A percentile compares a stretch with the other conserved stretches of the same genome.
These are phyloP conservation scores for Beauveria sp. DNA, from an alignment of 2,329 filamentous ascomycete species.

Conservation along the genomic window DNA sequence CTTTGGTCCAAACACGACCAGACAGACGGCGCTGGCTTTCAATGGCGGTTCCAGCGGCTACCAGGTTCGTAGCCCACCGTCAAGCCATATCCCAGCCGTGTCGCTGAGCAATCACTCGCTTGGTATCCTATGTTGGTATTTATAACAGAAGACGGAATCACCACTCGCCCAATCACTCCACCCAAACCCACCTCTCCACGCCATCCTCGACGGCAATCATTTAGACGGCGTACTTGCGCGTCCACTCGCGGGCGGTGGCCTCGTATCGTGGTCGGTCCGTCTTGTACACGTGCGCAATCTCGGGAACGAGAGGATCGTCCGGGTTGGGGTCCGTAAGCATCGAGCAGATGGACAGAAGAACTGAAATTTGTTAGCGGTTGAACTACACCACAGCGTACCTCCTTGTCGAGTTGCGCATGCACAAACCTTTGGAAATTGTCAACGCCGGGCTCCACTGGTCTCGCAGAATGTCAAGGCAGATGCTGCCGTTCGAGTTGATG, in stretches of 20 bases:
- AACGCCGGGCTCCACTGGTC: slow-evolving; percentile 99
- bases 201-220: slow-evolving; percentile 13
- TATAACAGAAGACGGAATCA: slow-evolving; percentile 9
- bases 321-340: slow-evolving; percentile 99
- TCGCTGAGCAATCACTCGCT: slow-evolving; percentile 11
- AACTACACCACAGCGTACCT: background rate
- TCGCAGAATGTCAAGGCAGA: slow-evolving; percentile 95
- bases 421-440: slow-evolving; percentile 93
- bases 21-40: background rate
- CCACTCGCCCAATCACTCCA: background rate
- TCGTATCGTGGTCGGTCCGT: slow-evolving; percentile 94
- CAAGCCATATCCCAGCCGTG: slow-evolving; percentile 10
- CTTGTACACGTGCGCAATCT: slow-evolving; percentile 99
- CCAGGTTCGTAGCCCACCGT: background rate
- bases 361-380: slow-evolving; percentile 35
- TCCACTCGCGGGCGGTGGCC: slow-evolving; percentile 95
- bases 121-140: slow-evolving; percentile 11
- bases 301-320: slow-evolving; percentile 94
- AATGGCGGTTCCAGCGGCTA: background rate
- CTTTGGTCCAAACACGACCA: background rate
- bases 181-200: background rate
- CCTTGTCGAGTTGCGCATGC: background rate
- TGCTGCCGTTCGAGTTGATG: slow-evolving; percentile 99
- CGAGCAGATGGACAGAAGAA: slow-evolving; percentile 96
- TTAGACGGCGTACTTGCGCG: slow-evolving; percentile 95